Percentiles rank a stretch among this genome's conserved stretches.
Conservation (phyloP, 2,329 filamentous ascomycete species). For the Talaromyces amestolkiae region DNA sequence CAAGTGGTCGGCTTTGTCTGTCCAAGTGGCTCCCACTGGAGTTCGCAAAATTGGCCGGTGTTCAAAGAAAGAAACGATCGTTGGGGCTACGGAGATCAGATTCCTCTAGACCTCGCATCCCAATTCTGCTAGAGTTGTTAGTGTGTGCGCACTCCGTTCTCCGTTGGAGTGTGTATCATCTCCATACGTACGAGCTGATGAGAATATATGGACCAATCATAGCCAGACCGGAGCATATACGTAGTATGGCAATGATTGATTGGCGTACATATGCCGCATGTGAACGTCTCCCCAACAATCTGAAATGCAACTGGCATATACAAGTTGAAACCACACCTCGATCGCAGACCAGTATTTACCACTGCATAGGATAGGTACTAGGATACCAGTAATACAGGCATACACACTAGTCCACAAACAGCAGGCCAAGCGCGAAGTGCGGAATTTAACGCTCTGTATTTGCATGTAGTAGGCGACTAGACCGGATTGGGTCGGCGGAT, state of each 20-base stretch:
- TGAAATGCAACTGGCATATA: not conserved
- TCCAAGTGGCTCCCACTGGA: not conserved
- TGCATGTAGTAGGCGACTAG: not conserved
- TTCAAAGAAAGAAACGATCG: not conserved
- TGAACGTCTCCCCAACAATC: not conserved
- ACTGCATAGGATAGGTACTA: no score
- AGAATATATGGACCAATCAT: not conserved
- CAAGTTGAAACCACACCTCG: not conserved
- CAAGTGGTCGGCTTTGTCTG: conserved; percentile 1
- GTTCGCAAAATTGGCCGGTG: not conserved
- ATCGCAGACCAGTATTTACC: not conserved
- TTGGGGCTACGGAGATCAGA: not conserved
- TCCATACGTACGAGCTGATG: not conserved
- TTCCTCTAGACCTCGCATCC: not conserved
- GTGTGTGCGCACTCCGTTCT: not conserved
- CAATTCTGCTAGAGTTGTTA: not conserved
- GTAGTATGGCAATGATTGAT: no score
- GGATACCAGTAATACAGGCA: not conserved
- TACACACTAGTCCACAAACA: not conserved
- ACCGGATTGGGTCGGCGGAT: not conserved
- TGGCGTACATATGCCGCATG: not conserved
- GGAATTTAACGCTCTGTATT: not conserved
- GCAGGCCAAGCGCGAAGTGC: not conserved
- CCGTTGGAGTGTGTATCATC: not conserved
- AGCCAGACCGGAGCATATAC: not conserved